Base-by-base conservation (phyloP, 2,329 filamentous ascomycete genomes). In the Ophiocordyceps unilateralis region DNA sequence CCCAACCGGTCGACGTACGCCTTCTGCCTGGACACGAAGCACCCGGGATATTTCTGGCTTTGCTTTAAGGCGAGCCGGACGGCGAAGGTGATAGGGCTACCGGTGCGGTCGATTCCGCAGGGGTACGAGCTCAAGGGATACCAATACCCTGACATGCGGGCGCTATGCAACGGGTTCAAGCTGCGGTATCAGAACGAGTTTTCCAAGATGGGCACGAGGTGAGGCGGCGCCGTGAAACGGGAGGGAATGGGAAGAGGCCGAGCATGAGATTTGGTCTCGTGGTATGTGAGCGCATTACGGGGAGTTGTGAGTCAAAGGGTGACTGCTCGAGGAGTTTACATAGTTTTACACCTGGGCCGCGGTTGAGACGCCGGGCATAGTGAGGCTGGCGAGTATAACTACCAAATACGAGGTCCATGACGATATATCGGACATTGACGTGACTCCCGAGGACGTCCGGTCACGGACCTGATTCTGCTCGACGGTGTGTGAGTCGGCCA, bases 101-200 rank as follows among this genome's bases (percentile, higher is more conserved):
- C 78, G 5, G 85, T 98, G 49, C 88, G 91, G 53, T 80, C 95
- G 32, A 83, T 96, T 17, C 91, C 91, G 2, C 83, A 93, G 54
- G 91, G 85, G 5, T 98, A 89, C 57, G 87, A 96, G 66, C 72
- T 98, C 53, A 78, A 87, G 63, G 83, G 83, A 51, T 83, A 83
- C 51, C 76, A 81, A 42, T 98, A 98, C 58, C 89, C 91, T 1
- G 88, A 96, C 55, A 94, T 96, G 83, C 75, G 82, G 51, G 86
- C 87, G 41, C 68, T 98, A 48, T 94, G 89, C 69, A 98, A 98
- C 64, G 91, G 89, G 6, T 96, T 96, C 71, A 96, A 96, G 70
- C 63, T 89, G 55, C 70, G 88, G 43, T 87, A 74, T 55, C 70
- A 74, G 54, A 74, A 67, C 49, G 73, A 77, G 58, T 67, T 87